Evolutionary conservation across 371 early-diverging fungal genomes (phyloP), one percentile per base, ranked within the genome.

Genomic region (Mortierella sp.): DNA sequence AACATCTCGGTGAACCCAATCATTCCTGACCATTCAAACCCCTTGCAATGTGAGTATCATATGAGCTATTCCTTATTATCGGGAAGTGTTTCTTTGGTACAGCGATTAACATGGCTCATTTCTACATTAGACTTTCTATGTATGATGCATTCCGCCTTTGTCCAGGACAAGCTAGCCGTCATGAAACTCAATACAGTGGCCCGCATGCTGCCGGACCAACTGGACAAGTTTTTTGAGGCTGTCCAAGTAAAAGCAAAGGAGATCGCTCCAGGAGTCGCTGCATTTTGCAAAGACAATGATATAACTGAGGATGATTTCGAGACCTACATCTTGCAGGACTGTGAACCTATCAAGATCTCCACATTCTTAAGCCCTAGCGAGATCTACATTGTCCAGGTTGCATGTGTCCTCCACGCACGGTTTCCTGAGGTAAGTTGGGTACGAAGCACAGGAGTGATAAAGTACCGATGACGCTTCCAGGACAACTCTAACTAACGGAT

Each of bases 1-100:
- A 73, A 73, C 37, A 73, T 73, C 13, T 73, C 74, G 7, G 31
- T 67, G 17, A 67, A 72, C 21, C 67, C 73, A 5, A 24, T 67
- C 12, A 43, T 60, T 0, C 67, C 68, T 2, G 34, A 46, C 16
- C 57, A 57, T 14, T 19, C 59, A 13, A 51, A 57, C 19, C 62
- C 74, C 14, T 5, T 50, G 6, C 51, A 48, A 27, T 67, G 74
- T 73, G 63, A 51, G 68, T 40, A n/a, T n/a, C n/a, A n/a, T n/a
- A n/a, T n/a, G n/a, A n/a, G n/a, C n/a, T n/a, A n/a, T n/a, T n/a
- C n/a, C n/a, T n/a, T n/a, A n/a, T n/a, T n/a, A n/a, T n/a, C n/a
- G n/a, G n/a, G n/a, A n/a, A n/a, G n/a, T n/a, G n/a, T n/a, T n/a
- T n/a, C n/a, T 57, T 41, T 40, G 24, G 21, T 39, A 17, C 10